These are phyloP conservation scores for Cryphonectria naterciae DNA, from an alignment of 2,329 filamentous ascomycete genomes.

Conservation along the genomic window DNA sequence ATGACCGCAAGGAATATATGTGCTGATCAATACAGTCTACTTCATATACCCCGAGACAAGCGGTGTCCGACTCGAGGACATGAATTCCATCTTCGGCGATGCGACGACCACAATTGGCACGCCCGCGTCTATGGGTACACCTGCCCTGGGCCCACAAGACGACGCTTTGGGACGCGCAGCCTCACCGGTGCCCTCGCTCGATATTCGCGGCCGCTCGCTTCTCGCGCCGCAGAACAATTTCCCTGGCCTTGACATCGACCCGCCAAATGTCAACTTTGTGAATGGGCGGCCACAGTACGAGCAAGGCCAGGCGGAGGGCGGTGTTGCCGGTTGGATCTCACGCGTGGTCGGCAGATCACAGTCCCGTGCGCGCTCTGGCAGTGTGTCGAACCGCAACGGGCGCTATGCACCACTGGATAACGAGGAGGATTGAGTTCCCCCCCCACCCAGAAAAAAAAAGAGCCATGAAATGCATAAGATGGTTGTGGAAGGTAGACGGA, in stretches of 20 bases:
- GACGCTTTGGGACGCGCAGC: constrained; percentile 75
- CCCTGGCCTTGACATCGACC: constrained; percentile 80
- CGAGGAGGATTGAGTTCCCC: constrained; percentile 40
- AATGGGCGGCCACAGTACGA: constrained; percentile 47
- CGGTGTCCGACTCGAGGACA: constrained; percentile 92
- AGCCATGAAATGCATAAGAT: not conserved
- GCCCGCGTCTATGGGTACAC: constrained; percentile 76
- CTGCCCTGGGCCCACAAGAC: constrained; percentile 72
- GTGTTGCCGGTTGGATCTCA: constrained; percentile 56
- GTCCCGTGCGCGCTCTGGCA: constrained; percentile 41
- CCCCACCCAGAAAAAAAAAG: no score
- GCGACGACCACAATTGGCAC: constrained; percentile 81
- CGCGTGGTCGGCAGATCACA: constrained; percentile 40
- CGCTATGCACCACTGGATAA: constrained; percentile 48
- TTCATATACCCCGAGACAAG: constrained; percentile 98
- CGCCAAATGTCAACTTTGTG: constrained; percentile 64
- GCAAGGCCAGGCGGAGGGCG: constrained; percentile 35
- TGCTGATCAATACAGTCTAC: constrained; percentile 67
- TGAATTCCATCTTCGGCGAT: constrained; percentile 94
- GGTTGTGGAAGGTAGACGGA: not conserved
- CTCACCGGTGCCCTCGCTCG: constrained; percentile 80
- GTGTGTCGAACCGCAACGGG: constrained; percentile 39
- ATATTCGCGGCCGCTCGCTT: constrained; percentile 61
- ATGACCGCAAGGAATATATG: not conserved
- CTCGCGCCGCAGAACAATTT: constrained; percentile 70